Evolutionary conservation across 495 filamentous ascomycete species (phyloP), one percentile per base, ranked within the genome.

Genomic region (Elasticomyces elasticus): DNA sequence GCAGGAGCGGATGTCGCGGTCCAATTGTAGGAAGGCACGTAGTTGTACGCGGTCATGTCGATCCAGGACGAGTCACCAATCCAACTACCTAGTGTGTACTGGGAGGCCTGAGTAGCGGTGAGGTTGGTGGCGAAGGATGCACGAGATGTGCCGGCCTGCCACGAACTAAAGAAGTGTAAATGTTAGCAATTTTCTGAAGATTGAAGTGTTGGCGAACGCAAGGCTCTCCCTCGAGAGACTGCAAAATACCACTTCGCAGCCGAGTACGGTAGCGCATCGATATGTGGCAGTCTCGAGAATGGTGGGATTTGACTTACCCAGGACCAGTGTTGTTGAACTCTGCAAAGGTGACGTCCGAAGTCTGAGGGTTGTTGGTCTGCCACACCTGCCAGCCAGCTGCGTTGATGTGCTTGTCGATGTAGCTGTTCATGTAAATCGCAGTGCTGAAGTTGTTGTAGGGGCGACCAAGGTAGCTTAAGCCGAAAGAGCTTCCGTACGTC

Each of bases 301-400:
- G 22, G 44, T 27, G 23, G 4, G 38, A 23, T 23, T 40, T 50
- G 30, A 33, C 30, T 33, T 33, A 33, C 30, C 30, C 30, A 51
- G 58, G 58, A 13, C 58, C 58, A 15, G 49, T 38, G 30, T 62
- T 62, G 49, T 58, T 58, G 54, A 50, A 62, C 38, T 62, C 59
- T 20, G 24, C 49, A 26, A 51, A 51, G 9, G 23, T 23, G 13
- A 41, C 22, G 43, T 52, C 33, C 33, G 30, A 6, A 44, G 57
- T 38, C 26, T 56, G 24, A 12, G 47, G 23, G 49, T 22, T 51
- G 49, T 19, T 24, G 9, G 54, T 53, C 26, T 25, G 37, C 59
- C 59, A 62, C n/a, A 54, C 38, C 11, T n/a, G 17, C 59, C 59
- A 62, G 1, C 59, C 59, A 38, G 49, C 59, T n/a, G 13, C n/a